Evolutionary conservation across 176 grass and related monocot genomes (phyloP), one percentile per base, ranked within the genome.

Genomic region (Hsuehochloa calcarea): DNA sequence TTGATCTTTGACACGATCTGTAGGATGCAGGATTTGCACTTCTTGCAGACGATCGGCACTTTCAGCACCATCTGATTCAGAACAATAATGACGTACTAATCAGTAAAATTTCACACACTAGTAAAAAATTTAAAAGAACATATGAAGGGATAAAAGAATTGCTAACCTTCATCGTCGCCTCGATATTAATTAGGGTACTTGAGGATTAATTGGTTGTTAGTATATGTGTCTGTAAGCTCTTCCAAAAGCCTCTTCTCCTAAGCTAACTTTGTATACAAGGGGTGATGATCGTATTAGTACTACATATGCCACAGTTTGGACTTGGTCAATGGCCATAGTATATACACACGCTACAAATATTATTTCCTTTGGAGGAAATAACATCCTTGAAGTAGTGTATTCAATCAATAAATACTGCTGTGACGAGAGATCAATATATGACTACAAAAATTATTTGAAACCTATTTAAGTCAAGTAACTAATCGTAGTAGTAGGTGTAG

Each of bases 51-150:
- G 75, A 85, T 80, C 34, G 89, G 50, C 69, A 91, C 89, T 38
- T 91, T 84, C 10, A 91, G 89, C 63, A 88, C 89, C 61, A 91
- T 77, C 89, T 91, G 76, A 44, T 51, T 65, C 65, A 87, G n/a
- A 74, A 62, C 9, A 78, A 55, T 13, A 34, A 72, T 77, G 2
- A 70, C n/a, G n/a, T n/a, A n/a, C 0, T 26, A 10, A 69, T 25
- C 29, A 16, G 54, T 27, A 50, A 6, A 63, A 45, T 45, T 23
- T 52, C 74, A 74, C 20, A 75, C 29, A 20, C 2, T 4, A 45
- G 22, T 60, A 8, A 25, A 37, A 67, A 17, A 20, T 44, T 73
- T 43, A 50, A 50, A 50, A 60, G 16, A 85, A 66, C 38, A 58
- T 35, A 70, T 34, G 4, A 71, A 60, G 10, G 14, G 14, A 4